Base-by-base conservation (phyloP, 768 basidiomycete genomes). In the Tulasnella sp. region DNA sequence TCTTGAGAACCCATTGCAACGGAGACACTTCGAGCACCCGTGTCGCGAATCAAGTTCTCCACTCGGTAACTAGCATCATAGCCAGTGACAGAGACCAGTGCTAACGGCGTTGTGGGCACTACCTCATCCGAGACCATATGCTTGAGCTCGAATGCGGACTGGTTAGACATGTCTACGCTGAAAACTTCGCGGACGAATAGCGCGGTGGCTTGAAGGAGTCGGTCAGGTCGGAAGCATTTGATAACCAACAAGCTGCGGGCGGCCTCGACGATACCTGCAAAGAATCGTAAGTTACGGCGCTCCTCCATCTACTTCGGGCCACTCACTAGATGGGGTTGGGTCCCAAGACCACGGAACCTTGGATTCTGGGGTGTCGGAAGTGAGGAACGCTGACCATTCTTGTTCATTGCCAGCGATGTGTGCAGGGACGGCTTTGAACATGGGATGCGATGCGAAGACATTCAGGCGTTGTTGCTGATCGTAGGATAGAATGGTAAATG, bases 1-100 rank as follows among this genome's bases (percentile, higher is more conserved):
- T 99, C 97, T 79, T 96, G 92, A 1, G 97, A 97, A 31, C 97
- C 97, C 96, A 99, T 97, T 17, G 97, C 97, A 31, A 99, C 94
- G 1, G 94, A 93, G 1, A 91, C 86, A 76, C 94, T 96, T 34
- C 91, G 89, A 37, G 89, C 86, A 19, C 90, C 89, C 14, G 90
- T 90, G 72, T 90, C 90, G 81, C 91, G 89, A 79, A 96, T 89
- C 58, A 97, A 87, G 79, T 91, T 91, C 80, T 97, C 96, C 49
- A 97, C 93, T 70, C 93, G 90, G 83, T 96, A 99, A 82, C 96
- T 97, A n/a, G 97, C 97, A 82, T 99, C 97, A 81, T 97, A 97
- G 19, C 97, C 97, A 2, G 94, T 90, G 3, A 99, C 95, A 7
- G 97, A 98, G 38, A 96, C 89, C 70, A 99, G 85, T 3, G 95